A percentile compares a stretch with the other conserved stretches of the same genome.
phyloP scores from a whole-genome alignment of 441 rosid species.

The Populus hybrid region DNA sequence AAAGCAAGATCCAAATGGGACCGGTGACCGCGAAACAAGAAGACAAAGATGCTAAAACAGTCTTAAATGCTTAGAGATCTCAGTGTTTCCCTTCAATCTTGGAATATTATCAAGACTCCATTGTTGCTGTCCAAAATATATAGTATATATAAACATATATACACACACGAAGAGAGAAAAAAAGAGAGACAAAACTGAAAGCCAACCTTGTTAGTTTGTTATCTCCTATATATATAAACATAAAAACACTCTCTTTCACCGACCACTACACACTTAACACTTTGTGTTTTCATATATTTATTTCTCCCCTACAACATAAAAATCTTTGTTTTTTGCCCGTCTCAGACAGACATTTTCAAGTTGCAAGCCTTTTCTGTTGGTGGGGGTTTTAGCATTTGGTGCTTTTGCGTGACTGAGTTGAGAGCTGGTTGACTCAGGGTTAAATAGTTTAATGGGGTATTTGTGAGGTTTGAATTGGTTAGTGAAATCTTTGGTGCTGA shows the following conservation, averaged over 20 bases:
- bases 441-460: conserved; percentile 23
- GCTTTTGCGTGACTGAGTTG: background rate
- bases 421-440: conserved; percentile 5
- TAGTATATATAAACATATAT: background rate
- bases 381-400: background rate
- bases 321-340: background rate
- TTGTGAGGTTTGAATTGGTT: conserved; percentile 13
- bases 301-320: background rate
- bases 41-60: conserved; percentile 25
- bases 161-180: background rate
- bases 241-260: conserved; percentile 27
- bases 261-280: background rate
- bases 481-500: conserved; percentile 20
- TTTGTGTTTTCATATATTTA: conserved; percentile 13
- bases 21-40: conserved; percentile 37
- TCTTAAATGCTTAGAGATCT: conserved; percentile 32
- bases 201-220: conserved; percentile 8
- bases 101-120: background rate
- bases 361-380: conserved; percentile 3
- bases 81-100: conserved; percentile 28
- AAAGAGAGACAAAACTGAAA: conserved; percentile 20
- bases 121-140: background rate
- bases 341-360: conserved; percentile 2
- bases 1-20: conserved; percentile 22
- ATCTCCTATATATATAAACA: background rate